A percentile compares a stretch with the other conserved stretches of the same genome.
These are phyloP conservation scores for Calonectria pseudoturangicola DNA, from an alignment of 2,329 filamentous ascomycete genomes.

Conservation along the genomic window DNA sequence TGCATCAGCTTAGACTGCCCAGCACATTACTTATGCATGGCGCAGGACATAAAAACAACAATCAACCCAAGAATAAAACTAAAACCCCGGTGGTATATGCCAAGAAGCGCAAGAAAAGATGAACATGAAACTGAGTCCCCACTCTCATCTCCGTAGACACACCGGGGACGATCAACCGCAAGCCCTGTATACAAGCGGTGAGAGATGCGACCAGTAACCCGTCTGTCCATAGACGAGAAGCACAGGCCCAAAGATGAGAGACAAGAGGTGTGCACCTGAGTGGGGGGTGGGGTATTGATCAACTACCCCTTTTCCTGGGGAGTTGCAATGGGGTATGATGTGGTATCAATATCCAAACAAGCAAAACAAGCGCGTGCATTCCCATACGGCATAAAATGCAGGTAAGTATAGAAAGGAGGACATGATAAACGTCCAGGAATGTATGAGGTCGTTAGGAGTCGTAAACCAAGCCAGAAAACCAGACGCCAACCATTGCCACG, in stretches of 20 bases:
- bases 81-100: slow-evolving; percentile 31
- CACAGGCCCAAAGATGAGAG: slow-evolving; percentile 27
- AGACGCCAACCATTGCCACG: slow-evolving; percentile 48
- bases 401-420: slow-evolving; percentile 39
- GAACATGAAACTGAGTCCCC: slow-evolving; percentile 36
- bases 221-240: slow-evolving; percentile 31
- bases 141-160: slow-evolving; percentile 25
- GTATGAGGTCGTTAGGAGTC: slow-evolving; percentile 52
- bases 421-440: slow-evolving; percentile 48
- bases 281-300: slow-evolving; percentile 50
- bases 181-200: slow-evolving; percentile 30
- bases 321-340: slow-evolving; percentile 34
- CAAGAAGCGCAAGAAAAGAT: slow-evolving; percentile 34
- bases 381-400: slow-evolving; percentile 43
- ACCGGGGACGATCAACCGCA: slow-evolving; percentile 35
- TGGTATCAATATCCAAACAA: slow-evolving; percentile 49
- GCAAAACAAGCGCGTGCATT: slow-evolving; percentile 42
- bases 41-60: slow-evolving; percentile 40
- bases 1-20: slow-evolving; percentile 40
- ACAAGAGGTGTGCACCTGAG: slow-evolving; percentile 21
- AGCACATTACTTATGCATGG: slow-evolving; percentile 45
- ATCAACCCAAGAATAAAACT: slow-evolving; percentile 23
- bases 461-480: slow-evolving; percentile 50
- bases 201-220: slow-evolving; percentile 30
- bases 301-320: slow-evolving; percentile 40